A percentile compares a stretch with the other conserved stretches of the same genome.
Conservation (phyloP, 2,329 filamentous ascomycete species). For the Scedosporium boydii region DNA sequence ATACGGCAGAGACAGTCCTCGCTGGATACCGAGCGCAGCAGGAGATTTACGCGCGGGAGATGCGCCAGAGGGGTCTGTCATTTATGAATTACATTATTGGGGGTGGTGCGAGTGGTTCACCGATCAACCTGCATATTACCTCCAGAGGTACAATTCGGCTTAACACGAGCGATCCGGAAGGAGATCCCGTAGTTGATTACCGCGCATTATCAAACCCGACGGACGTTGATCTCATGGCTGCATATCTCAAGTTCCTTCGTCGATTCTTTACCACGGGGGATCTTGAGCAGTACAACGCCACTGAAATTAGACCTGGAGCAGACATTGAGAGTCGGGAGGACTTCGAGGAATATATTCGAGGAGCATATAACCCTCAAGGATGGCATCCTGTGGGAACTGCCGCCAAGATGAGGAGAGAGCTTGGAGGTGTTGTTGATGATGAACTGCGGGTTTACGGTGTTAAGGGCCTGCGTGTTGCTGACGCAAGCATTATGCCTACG, state of each 20-base stretch:
- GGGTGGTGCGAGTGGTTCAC: conserved; percentile 8
- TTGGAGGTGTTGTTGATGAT: conserved; percentile 27
- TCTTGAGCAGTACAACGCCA: not conserved
- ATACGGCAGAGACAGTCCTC: conserved; percentile 20
- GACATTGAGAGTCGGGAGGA: not conserved
- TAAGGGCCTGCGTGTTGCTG: conserved; percentile 24
- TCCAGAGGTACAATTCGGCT: conserved; percentile 26
- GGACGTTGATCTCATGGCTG: conserved; percentile 25
- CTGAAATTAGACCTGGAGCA: not conserved
- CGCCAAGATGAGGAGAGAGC: conserved; percentile 28
- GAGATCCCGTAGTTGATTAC: conserved; percentile 27
- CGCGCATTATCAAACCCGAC: conserved; percentile 27
- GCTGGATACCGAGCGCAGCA: conserved; percentile 28
- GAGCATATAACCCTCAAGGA: conserved; percentile 1
- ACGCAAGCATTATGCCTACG: conserved; percentile 19
- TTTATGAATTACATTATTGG: conserved; percentile 20
- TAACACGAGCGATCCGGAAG: conserved; percentile 25
- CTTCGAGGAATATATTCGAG: not conserved
- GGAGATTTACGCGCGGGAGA: conserved; percentile 21
- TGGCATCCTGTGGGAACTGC: conserved; percentile 10
- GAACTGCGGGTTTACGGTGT: conserved; percentile 17
- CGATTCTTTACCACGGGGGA: conserved; percentile 14
- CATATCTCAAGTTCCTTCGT: conserved; percentile 25
- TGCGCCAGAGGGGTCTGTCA: conserved; percentile 22
- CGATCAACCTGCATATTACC: conserved; percentile 5